phyloP scores from a whole-genome alignment of 768 basidiomycete species.

The Pilatotrama ljubarskyi region DNA sequence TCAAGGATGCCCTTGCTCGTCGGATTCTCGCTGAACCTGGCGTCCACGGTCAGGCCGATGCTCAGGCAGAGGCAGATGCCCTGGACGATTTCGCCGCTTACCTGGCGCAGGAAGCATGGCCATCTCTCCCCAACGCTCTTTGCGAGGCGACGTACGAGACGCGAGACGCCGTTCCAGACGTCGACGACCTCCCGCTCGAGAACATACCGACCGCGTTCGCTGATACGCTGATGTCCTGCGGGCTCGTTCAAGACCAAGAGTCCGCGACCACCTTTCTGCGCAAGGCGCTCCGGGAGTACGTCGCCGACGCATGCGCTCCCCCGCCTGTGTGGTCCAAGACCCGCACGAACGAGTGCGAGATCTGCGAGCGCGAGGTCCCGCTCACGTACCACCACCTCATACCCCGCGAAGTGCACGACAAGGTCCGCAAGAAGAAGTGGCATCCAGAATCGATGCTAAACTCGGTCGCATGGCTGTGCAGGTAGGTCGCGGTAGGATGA shows the following conservation, averaged over 20 bases:
- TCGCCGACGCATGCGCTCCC: slow-evolving; percentile 47
- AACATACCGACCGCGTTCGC: slow-evolving; percentile 42
- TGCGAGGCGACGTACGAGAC: slow-evolving; percentile 42
- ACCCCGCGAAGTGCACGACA: slow-evolving; percentile 52
- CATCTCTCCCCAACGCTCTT: slow-evolving; percentile 38
- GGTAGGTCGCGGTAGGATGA: slow-evolving; percentile 25
- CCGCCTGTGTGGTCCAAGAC: slow-evolving; percentile 56
- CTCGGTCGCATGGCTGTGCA: slow-evolving; percentile 61
- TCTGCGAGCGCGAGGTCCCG: slow-evolving; percentile 56
- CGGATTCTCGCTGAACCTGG: slow-evolving; percentile 37
- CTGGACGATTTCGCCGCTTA: slow-evolving; percentile 57
- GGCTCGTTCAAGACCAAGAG: slow-evolving; percentile 43
- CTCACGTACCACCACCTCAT: slow-evolving; percentile 65
- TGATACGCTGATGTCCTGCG: slow-evolving; percentile 55
- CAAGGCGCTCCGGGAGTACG: slow-evolving; percentile 42
- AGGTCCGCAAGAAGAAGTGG: slow-evolving; percentile 59
- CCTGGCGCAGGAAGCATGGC: slow-evolving; percentile 53
- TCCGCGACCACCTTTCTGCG: slow-evolving; percentile 42
- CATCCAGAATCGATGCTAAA: slow-evolving; percentile 53
- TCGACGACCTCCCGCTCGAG: slow-evolving; percentile 41
- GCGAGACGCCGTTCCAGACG: slow-evolving; percentile 32
- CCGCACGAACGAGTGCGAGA: slow-evolving; percentile 55
- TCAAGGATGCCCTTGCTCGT: slow-evolving; percentile 50
- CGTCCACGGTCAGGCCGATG: slow-evolving; percentile 8
- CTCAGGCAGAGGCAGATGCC: slow-evolving; percentile 28